Conservation (phyloP, 2,329 filamentous ascomycete species). For the Lomentospora prolificans region DNA sequence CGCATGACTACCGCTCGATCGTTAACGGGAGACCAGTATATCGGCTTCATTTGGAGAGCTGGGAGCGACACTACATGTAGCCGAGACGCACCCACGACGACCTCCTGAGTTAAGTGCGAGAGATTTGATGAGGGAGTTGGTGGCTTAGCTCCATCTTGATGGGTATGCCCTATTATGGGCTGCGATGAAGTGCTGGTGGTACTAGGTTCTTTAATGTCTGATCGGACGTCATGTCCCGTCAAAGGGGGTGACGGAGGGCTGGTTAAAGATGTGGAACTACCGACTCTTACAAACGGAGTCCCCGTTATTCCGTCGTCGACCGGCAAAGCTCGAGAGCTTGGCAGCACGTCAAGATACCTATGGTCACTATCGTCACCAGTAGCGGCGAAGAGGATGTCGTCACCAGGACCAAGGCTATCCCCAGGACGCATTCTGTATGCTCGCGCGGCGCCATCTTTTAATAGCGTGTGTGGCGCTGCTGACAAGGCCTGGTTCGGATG, state of each 20-base stretch:
- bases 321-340: background rate
- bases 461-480: too few species aligned
- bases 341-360: background rate
- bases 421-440: too few species aligned
- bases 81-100: conserved; percentile 82
- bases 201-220: background rate
- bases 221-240: conserved; percentile 4
- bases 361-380: background rate
- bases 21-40: conserved; percentile 94
- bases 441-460: too few species aligned
- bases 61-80: conserved; percentile 83
- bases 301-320: conserved; percentile 43
- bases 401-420: too few species aligned
- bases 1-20: conserved; percentile 75
- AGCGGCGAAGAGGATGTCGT: background rate
- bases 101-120: conserved; percentile 32
- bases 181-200: background rate
- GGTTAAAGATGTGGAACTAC: conserved; percentile 19
- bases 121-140: conserved; percentile 12
- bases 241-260: background rate
- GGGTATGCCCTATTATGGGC: background rate
- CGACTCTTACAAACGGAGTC: conserved; percentile 41
- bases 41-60: conserved; percentile 79
- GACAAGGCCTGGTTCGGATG: background rate
- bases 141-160: too few species aligned